Conservation (phyloP, 1,284 basidiomycete genomes). For the Pseudozyma hubeiensis region DNA sequence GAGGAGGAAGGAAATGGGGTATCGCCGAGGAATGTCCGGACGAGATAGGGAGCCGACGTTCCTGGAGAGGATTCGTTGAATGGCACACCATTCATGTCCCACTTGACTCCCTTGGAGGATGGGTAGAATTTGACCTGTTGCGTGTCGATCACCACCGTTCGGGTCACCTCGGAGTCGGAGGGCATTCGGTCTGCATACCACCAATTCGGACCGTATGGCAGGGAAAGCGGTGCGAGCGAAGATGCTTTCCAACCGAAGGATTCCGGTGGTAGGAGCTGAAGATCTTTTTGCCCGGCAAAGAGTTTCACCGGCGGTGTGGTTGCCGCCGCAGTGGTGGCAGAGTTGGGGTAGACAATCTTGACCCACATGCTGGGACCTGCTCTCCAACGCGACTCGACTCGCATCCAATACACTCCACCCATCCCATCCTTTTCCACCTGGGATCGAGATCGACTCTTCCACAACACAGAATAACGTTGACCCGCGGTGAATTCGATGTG, state of each 20-base stretch:
- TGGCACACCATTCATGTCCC: conserved; percentile 22
- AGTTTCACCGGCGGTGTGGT: conserved; percentile 3
- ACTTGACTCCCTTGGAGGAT: conserved; percentile 27
- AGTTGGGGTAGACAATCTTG: conserved; percentile 24
- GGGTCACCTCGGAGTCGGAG: conserved; percentile 36
- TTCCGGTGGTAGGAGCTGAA: conserved; percentile 24
- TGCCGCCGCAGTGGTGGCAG: background rate
- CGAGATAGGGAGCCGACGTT: conserved; percentile 34
- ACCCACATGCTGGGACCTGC: conserved; percentile 38
- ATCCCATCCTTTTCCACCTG: conserved; percentile 37
- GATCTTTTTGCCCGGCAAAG: background rate
- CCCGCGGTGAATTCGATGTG: conserved; percentile 51
- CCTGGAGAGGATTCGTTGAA: conserved; percentile 19
- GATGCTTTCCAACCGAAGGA: conserved; percentile 47
- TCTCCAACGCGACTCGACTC: conserved; percentile 49
- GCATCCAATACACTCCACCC: conserved; percentile 50
- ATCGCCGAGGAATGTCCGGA: conserved; percentile 31
- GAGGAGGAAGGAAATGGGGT: conserved; percentile 8
- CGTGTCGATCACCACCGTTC: conserved; percentile 46
- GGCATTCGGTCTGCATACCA: conserved; percentile 26
- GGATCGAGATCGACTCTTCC: conserved; percentile 12
- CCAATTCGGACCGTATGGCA: background rate
- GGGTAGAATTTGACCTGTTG: conserved; percentile 39
- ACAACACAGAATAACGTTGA: conserved; percentile 56
- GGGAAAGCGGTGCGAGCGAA: conserved; percentile 20